phyloP scores from a whole-genome alignment of 2,329 filamentous ascomycete genomes.

The Aspergillus spinulosporus region DNA sequence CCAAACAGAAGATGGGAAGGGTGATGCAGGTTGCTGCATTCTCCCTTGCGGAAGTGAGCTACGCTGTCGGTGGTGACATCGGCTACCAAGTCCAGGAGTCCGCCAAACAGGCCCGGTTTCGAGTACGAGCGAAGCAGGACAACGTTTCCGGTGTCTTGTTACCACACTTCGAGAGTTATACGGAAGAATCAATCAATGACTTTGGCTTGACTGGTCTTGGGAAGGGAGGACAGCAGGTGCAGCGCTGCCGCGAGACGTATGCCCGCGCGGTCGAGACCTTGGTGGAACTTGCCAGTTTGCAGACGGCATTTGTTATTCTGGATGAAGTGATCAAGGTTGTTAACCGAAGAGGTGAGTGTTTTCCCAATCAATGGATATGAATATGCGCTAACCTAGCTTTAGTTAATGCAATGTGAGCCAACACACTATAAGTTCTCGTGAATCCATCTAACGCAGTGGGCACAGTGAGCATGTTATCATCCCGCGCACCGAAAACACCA shows the following conservation, averaged over 20 bases:
- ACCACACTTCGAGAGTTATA: constrained; percentile 88
- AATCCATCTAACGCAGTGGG: constrained; percentile 18
- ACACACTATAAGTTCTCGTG: background rate
- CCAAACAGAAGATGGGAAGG: constrained; percentile 97
- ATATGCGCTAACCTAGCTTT: constrained; percentile 26
- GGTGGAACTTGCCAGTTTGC: constrained; percentile 89
- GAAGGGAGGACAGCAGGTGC: constrained; percentile 96
- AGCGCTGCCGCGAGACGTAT: constrained; percentile 93
- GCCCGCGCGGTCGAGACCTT: constrained; percentile 92
- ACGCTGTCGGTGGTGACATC: constrained; percentile 93
- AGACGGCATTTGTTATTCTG: constrained; percentile 96
- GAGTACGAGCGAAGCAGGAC: constrained; percentile 92
- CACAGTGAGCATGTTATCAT: constrained; percentile 71
- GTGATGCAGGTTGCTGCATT: constrained; percentile 99
- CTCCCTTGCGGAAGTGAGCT: constrained; percentile 94
- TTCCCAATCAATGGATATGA: background rate
- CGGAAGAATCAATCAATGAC: constrained; percentile 86
- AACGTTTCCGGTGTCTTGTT: constrained; percentile 97
- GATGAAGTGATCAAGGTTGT: constrained; percentile 99
- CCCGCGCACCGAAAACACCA: constrained; percentile 97
- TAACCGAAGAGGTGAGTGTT: constrained; percentile 76
- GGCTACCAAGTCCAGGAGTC: constrained; percentile 97
- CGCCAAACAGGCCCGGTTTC: constrained; percentile 87
- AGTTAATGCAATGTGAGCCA: constrained; percentile 87
- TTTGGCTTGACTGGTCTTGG: constrained; percentile 94